phyloP scores from a whole-genome alignment of 2,329 filamentous ascomycete species.

The Chaetomiaceae sp. region DNA sequence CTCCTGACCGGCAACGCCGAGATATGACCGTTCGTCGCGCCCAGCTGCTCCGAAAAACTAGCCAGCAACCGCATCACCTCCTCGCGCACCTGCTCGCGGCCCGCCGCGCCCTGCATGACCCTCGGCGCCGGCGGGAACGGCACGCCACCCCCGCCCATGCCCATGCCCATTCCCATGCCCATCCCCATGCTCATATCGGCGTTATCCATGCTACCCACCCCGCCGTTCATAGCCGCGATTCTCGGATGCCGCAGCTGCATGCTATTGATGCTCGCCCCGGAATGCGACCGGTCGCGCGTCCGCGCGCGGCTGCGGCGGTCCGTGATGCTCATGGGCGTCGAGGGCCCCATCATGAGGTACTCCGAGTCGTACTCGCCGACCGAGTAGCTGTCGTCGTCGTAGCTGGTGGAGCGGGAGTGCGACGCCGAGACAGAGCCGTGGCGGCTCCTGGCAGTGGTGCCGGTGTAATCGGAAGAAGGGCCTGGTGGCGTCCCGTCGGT shows the following conservation, averaged over 20 bases:
- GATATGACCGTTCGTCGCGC: conserved; percentile 30
- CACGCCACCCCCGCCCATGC: conserved; percentile 17
- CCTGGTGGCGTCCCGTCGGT: neutral
- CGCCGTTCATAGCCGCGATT: conserved; percentile 13
- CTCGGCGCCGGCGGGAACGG: conserved; percentile 35
- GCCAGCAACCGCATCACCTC: conserved; percentile 32
- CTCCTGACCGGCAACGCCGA: conserved; percentile 28
- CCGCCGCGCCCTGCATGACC: conserved; percentile 41
- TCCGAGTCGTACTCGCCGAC: conserved; percentile 27
- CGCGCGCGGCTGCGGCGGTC: conserved; percentile 13
- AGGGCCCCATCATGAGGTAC: conserved; percentile 21
- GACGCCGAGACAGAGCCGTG: conserved; percentile 24
- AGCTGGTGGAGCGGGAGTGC: conserved; percentile 27
- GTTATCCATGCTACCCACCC: neutral
- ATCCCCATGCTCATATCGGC: too few relatives aligned
- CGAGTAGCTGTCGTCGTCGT: conserved; percentile 28
- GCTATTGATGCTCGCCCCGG: conserved; percentile 10
- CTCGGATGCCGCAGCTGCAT: conserved; percentile 16
- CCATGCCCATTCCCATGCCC: neutral
- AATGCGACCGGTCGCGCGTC: conserved; percentile 10
- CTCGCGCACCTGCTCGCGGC: conserved; percentile 30
- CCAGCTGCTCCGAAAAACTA: conserved; percentile 33
- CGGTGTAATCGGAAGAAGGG: neutral
- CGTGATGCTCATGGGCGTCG: conserved; percentile 10
- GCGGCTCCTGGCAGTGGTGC: conserved; percentile 21